Base-by-base conservation (phyloP, 495 filamentous ascomycete genomes). In the Platismatia glauca region DNA sequence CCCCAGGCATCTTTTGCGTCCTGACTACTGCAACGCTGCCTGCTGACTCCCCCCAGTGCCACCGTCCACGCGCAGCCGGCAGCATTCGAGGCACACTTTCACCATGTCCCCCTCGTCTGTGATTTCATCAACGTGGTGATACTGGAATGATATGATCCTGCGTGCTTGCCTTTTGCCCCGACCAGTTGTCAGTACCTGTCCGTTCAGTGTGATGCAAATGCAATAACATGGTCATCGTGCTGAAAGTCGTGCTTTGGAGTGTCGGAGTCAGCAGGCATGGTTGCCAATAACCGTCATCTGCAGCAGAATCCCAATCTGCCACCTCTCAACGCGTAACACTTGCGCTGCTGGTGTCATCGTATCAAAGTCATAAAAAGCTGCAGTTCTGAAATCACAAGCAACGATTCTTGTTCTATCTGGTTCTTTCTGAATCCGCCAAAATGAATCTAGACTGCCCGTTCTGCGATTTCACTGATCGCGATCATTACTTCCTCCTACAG, bases 381-480 rank as follows among this genome's bases (percentile, higher is more conserved):
- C 16, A 29, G 7, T 29, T 31, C 20, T 37, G 22, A 55, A 6
- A 35, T n/a, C 44, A 8, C 35, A 27, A 18, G 9, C 34, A 55
- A 55, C 4, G 5, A 27, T 16, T 53, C 46, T 11, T 7, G 8
- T 43, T 41, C 35, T 34, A 4, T 20, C 11, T 11, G 16, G 27
- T 41, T 61, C 20, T 33, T 55, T 34, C 41, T 29, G 8, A 31
- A 44, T 39, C 7, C 27, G 27, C 37, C 24, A 61, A 55, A 22
- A 61, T 61, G 59, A 38, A 43, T 22, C 20, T 61, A 29, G 59
- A 61, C 50, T 85, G 82, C 71, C 82, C 82, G 0, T 78, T 84
- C 52, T 87, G 84, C 66, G 72, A 75, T 5, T 85, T 84, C 63
- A 72, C 74, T 33, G 79, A 82, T 60, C 52, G 64, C 31, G 80